Evolutionary conservation across 2,329 filamentous ascomycete species (phyloP).

Genomic region (Verticillium isaacii): DNA sequence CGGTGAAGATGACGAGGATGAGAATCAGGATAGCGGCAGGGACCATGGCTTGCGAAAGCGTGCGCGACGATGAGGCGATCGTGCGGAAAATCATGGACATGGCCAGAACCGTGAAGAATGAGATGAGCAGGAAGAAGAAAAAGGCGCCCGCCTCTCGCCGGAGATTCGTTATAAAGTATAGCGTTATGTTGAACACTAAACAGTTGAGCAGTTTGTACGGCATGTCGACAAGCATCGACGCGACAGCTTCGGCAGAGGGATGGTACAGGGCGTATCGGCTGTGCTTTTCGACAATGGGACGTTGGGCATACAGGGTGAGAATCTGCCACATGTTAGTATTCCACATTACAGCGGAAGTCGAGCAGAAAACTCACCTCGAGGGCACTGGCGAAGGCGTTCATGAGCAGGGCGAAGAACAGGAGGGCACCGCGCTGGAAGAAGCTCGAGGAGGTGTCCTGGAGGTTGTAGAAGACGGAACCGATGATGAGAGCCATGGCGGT

Average conservation of each 20-base stretch:
- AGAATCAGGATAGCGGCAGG: conserved; percentile 58
- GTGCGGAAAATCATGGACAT: conserved; percentile 88
- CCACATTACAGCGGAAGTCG: background rate
- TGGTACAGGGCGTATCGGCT: conserved; percentile 83
- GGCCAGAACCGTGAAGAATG: conserved; percentile 65
- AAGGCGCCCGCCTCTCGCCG: conserved; percentile 69
- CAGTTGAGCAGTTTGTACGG: conserved; percentile 76
- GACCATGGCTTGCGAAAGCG: conserved; percentile 60
- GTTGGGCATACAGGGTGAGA: conserved; percentile 79
- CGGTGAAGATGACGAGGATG: conserved; percentile 65
- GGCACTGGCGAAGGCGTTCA: conserved; percentile 79
- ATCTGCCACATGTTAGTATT: conserved; percentile 44
- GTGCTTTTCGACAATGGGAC: conserved; percentile 90
- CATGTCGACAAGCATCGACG: conserved; percentile 81
- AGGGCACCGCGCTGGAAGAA: conserved; percentile 78
- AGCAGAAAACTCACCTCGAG: conserved; percentile 52
- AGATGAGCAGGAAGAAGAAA: conserved; percentile 81
- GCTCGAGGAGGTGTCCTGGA: conserved; percentile 58
- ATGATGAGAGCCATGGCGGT: conserved; percentile 73
- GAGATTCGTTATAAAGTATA: conserved; percentile 87
- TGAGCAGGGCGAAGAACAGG: conserved; percentile 81
- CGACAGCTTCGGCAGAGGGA: conserved; percentile 80
- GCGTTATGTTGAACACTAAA: conserved; percentile 69
- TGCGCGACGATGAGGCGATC: conserved; percentile 71
- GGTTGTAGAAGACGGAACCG: conserved; percentile 74